Evolutionary conservation across 2,329 filamentous ascomycete genomes (phyloP).

Genomic region (Trichoderma asperellum): DNA sequence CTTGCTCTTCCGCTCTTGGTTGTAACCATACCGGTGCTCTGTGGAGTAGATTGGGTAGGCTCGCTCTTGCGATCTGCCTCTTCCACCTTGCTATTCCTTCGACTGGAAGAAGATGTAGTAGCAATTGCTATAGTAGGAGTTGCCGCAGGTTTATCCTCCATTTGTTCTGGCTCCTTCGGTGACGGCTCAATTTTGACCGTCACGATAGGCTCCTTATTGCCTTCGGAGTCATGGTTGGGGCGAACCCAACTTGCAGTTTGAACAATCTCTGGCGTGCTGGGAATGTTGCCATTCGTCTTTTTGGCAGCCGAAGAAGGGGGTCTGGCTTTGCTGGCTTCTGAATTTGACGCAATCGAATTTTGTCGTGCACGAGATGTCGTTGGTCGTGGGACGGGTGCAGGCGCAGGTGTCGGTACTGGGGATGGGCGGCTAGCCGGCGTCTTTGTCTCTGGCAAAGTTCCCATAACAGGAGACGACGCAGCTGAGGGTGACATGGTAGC

Average conservation of each 20-base stretch:
- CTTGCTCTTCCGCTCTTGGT: conserved; percentile 69
- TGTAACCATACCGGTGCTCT: conserved; percentile 53
- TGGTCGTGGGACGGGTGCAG: conserved; percentile 55
- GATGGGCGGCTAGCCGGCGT: conserved; percentile 56
- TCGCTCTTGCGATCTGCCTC: conserved; percentile 46
- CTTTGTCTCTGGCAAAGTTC: conserved; percentile 66
- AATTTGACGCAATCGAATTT: conserved; percentile 67
- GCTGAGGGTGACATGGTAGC: conserved; percentile 68
- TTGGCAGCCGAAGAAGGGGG: conserved; percentile 66
- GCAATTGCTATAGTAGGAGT: conserved; percentile 35
- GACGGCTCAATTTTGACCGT: conserved; percentile 40
- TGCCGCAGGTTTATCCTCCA: conserved; percentile 32
- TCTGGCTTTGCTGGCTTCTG: conserved; percentile 57
- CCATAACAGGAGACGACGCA: conserved; percentile 75
- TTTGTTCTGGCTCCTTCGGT: conserved; percentile 39
- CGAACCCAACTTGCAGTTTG: conserved; percentile 38
- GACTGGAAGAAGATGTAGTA: conserved; percentile 37
- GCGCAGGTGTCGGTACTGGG: conserved; percentile 59
- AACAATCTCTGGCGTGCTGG: conserved; percentile 45
- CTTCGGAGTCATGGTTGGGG: conserved; percentile 52
- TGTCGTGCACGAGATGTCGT: conserved; percentile 73
- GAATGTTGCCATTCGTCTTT: conserved; percentile 59
- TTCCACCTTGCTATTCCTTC: conserved; percentile 51
- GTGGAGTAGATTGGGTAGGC: conserved; percentile 51
- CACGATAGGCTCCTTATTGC: conserved; percentile 52